A percentile compares a stretch with the other conserved stretches of the same genome.
These are phyloP conservation scores for Mycena filopes DNA, from an alignment of 768 basidiomycete genomes.

Conservation along the genomic window DNA sequence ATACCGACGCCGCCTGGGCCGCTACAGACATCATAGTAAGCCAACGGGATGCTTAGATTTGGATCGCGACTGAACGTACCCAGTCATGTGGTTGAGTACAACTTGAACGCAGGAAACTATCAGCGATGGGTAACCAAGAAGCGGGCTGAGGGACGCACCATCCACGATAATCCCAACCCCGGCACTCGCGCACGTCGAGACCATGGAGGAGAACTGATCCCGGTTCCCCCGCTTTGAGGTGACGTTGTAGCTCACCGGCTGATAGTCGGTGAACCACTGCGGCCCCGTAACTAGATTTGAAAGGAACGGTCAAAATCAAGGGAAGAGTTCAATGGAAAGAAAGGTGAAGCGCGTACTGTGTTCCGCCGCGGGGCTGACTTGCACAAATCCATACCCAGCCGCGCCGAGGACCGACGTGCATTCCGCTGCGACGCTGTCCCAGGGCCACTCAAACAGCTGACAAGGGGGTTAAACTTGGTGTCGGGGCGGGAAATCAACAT, in stretches of 20 bases:
- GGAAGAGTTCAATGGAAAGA: not conserved
- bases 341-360: slow-evolving; percentile 37
- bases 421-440: slow-evolving; percentile 52
- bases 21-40: not conserved
- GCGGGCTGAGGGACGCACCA: slow-evolving; percentile 10
- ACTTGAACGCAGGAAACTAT: not conserved
- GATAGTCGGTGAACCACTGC: slow-evolving; percentile 65
- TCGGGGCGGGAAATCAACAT: too few species aligned
- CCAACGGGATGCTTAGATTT: not conserved
- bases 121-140: not conserved
- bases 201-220: slow-evolving; percentile 40
- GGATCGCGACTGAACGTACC: not conserved
- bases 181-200: slow-evolving; percentile 40
- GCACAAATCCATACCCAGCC: slow-evolving; percentile 55
- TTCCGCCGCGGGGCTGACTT: slow-evolving; percentile 49
- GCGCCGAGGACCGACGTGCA: slow-evolving; percentile 58
- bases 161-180: slow-evolving; percentile 46
- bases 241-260: slow-evolving; percentile 55
- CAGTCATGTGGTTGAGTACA: slow-evolving; percentile 24
- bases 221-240: slow-evolving; percentile 56
- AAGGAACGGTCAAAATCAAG: too few species aligned
- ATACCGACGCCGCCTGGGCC: slow-evolving; percentile 10
- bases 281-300: too few species aligned
- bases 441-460: slow-evolving; percentile 58
- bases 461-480: not conserved